A percentile compares a stretch with the other conserved stretches of the same genome.
These are phyloP conservation scores for Fusarium luffae DNA, from an alignment of 2,329 filamentous ascomycete species.

Conservation along the genomic window DNA sequence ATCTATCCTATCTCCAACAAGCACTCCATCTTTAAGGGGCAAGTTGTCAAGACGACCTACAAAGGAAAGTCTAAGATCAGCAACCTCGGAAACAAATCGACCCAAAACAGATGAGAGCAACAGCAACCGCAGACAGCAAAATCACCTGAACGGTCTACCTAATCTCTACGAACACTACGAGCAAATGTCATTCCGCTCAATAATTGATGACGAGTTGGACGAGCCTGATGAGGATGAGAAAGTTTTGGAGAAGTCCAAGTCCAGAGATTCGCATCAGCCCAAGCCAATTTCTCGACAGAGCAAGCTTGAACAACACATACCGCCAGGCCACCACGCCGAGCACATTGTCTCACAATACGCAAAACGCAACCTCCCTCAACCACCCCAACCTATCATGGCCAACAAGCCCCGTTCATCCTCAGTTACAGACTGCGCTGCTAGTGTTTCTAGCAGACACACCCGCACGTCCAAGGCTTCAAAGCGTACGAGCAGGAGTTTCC, in stretches of 20 bases:
- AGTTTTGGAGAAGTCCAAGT: conserved; percentile 18
- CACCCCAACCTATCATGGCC: conserved; percentile 32
- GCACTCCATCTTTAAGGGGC: conserved; percentile 45
- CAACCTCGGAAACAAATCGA: conserved; percentile 35
- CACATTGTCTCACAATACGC: conserved; percentile 44
- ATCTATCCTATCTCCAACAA: conserved; percentile 54
- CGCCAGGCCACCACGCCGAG: conserved; percentile 34
- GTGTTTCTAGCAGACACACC: conserved; percentile 66
- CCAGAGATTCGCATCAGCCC: conserved; percentile 23
- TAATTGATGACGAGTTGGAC: conserved; percentile 47
- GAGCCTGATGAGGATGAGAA: conserved; percentile 26
- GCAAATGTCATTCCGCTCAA: conserved; percentile 62
- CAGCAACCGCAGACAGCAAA: conserved; percentile 36
- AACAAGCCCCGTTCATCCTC: conserved; percentile 47
- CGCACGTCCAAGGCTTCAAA: conserved; percentile 65
- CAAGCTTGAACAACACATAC: conserved; percentile 32
- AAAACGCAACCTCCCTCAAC: conserved; percentile 40
- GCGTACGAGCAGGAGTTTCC: conserved; percentile 58
- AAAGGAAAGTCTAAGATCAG: conserved; percentile 50
- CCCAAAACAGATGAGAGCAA: conserved; percentile 45
- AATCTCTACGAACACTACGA: conserved; percentile 69
- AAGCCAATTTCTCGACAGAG: conserved; percentile 17
- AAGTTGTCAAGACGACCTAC: conserved; percentile 52
- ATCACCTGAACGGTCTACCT: conserved; percentile 55
- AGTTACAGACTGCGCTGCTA: conserved; percentile 58